Conservation (phyloP, 169 alveolate genomes). For the Cryptosporidium sp. region DNA sequence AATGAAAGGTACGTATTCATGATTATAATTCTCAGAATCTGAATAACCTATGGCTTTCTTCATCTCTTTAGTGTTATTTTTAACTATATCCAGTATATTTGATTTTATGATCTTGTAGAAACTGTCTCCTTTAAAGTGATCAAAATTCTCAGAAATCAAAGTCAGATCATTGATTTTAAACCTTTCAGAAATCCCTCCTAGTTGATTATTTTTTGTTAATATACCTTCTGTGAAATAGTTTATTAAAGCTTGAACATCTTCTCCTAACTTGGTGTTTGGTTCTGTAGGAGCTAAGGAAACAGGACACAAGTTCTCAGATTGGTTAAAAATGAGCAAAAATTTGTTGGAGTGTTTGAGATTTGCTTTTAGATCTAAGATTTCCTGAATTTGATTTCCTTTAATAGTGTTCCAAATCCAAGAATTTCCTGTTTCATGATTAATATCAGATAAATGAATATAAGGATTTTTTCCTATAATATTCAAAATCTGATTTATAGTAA, state of each 20-base stretch:
- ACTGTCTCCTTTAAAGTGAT: neutral
- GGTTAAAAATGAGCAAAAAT: conserved; percentile 3
- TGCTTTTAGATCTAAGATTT: neutral
- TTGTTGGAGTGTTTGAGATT: conserved; percentile 9
- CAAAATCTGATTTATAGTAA: neutral
- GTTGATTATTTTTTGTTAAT: neutral
- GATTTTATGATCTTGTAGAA: conserved; percentile 32
- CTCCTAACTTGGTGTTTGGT: neutral
- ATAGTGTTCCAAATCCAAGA: conserved; percentile 29
- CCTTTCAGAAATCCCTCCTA: neutral
- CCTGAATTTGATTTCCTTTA: neutral
- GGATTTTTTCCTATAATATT: neutral
- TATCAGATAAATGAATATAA: neutral
- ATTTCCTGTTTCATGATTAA: neutral
- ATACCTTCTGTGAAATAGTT: neutral
- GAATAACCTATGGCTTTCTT: conserved; percentile 10
- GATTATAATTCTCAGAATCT: conserved; percentile 8
- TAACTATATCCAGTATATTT: conserved; percentile 4
- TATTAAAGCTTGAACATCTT: conserved; percentile 7
- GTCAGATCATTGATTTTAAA: conserved; percentile 25
- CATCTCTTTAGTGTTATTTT: neutral
- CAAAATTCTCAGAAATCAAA: neutral
- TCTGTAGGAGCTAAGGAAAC: neutral
- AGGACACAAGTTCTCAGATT: conserved; percentile 30
- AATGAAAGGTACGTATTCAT: conserved; percentile 35